Base-by-base conservation (phyloP, 1,284 basidiomycete genomes). In the Cutaneotrichosporon sp. region DNA sequence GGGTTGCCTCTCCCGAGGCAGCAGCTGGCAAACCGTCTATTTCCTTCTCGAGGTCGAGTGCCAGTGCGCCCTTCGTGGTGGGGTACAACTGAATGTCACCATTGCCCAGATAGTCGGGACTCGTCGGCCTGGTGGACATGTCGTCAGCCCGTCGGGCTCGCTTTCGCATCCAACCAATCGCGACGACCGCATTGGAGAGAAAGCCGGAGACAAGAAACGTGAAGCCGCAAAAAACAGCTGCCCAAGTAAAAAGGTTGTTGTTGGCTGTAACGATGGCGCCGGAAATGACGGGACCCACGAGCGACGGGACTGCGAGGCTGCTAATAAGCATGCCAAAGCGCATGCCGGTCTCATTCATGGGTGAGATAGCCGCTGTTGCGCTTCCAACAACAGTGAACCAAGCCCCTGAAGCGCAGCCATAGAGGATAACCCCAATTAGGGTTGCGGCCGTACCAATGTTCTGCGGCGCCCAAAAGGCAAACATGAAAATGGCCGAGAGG, bases 301-400 rank as follows among this genome's bases (percentile, higher is more conserved):
- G 60, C 15, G 62, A 47, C 1, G 69, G 64, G 8, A 74, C 41
- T 1, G 66, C 57, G 10, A 64, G 59, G 9, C 65, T 45, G 3
- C 61, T 61, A 61, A 68, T 72, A 36, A 73, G 56, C 69, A 75
- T 68, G 7, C 73, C 72, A 33, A 75, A 50, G 14, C 73, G 52
- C 58, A 69, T 66, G 1, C 73, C 73, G 41, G 67, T 65, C 52
- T 75, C 73, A 26, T 62, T 54, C 2, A 67, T 59, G 0, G 73
- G 73, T 13, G 61, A 66, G 44, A 75, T 65, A 1, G 64, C 54
- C 1, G 67, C 73, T 8, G 65, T 66, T 18, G 64, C 63, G 18
- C 67, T 64, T 3, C 65, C 64, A 2, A 70, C 62, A 12, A 73
- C 54, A 0, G 66, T 61, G 15, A 70, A 65, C 61, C 68, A 72